Base-by-base conservation (phyloP, 352 stramenopile genomes). In the Phytophthora multivora region DNA sequence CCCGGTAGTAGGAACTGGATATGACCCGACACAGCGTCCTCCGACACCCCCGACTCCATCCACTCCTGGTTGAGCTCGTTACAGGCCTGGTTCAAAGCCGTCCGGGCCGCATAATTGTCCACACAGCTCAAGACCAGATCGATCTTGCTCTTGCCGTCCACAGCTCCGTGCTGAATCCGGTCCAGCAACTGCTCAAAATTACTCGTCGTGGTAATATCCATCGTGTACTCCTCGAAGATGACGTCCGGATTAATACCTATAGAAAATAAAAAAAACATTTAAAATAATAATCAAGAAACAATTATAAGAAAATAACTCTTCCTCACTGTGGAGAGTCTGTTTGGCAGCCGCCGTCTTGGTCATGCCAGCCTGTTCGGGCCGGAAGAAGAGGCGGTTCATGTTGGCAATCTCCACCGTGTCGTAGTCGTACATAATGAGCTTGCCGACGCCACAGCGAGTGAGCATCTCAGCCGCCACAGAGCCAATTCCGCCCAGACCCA, bases 301-400 rank as follows among this genome's bases (percentile, higher is more conserved):
- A 16, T 23, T 35, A 31, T 3, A 33, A 51, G 16, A 13, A 28
- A n/a, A n/a, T 23, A 18, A 13, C 9, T 7, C n/a, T 3, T 4
- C 23, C 82, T n/a, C 57, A 89, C 78, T 93, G 48, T 90, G 77
- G 31, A 97, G 73, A 9, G 88, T 95, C 65, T 95, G 83, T 61
- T 92, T 95, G 26, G 89, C 87, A 0, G 89, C 89, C 7, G 86
- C 86, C 2, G 86, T 93, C 75, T 97, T 97, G 65, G 80, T 91
- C 76, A 92, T 85, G 41, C 88, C 88, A 0, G 81, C 86, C 60
- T 97, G 88, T 56, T 94, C 82, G 3, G 88, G 88, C 4, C 86
- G 86, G 63, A 96, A 97, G 74, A 97, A 97, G 28, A 97, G 69
- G 30, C 89, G 88, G 67, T 97, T 97, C 89, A 97, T 97, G 56